Conservation (phyloP, 2,329 filamentous ascomycete genomes). For the Camillea tinctor region DNA sequence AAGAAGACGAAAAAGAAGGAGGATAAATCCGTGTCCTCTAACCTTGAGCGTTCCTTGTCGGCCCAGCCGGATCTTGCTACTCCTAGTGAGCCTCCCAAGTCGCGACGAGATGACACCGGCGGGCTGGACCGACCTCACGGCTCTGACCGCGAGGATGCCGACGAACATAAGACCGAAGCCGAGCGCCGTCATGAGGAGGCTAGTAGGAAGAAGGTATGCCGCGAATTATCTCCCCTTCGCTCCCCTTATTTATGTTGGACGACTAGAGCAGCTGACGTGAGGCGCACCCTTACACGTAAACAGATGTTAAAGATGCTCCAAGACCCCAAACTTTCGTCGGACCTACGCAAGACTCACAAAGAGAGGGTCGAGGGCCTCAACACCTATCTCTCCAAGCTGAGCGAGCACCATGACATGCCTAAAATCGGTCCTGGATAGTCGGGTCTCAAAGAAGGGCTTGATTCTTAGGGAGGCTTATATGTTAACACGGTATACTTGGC, state of each 20-base stretch:
- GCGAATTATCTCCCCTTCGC: neutral
- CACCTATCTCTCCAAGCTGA: constrained; percentile 84
- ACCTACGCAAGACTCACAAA: constrained; percentile 94
- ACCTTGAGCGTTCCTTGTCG: constrained; percentile 48
- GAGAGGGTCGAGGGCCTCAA: constrained; percentile 95
- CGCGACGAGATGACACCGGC: constrained; percentile 26
- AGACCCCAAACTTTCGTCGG: constrained; percentile 55
- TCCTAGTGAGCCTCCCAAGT: constrained; percentile 31
- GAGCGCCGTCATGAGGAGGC: constrained; percentile 80
- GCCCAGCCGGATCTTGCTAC: constrained; percentile 35
- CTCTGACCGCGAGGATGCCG: constrained; percentile 26
- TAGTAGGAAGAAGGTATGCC: constrained; percentile 72
- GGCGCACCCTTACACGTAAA: constrained; percentile 5
- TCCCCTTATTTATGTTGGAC: no score
- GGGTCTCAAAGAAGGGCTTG: neutral
- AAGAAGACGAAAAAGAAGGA: constrained; percentile 62
- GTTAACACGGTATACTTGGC: neutral
- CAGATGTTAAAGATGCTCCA: constrained; percentile 80
- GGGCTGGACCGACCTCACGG: constrained; percentile 30
- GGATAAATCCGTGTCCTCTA: constrained; percentile 32
- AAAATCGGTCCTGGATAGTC: constrained; percentile 60
- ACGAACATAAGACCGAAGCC: constrained; percentile 73
- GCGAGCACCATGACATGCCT: constrained; percentile 97
- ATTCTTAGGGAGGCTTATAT: neutral
- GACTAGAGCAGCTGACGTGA: constrained; percentile 9